Percentiles rank a stretch among this genome's conserved stretches.
Evolutionary conservation across 345 rosid species (phyloP).

Genomic region (Pistacia integerrima): DNA sequence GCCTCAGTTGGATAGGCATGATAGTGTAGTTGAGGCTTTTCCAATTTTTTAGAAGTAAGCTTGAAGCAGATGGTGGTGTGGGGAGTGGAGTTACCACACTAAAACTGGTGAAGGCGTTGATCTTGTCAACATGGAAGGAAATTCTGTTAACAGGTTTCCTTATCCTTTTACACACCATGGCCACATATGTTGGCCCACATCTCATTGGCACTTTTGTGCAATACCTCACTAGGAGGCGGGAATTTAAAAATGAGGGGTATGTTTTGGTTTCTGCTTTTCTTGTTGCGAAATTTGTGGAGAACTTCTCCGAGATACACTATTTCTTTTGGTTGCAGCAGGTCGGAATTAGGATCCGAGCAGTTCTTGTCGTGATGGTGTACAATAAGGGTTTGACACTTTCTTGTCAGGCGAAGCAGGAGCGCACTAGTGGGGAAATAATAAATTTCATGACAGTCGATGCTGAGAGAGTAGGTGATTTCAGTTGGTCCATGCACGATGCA

Average conservation of each 20-base stretch:
- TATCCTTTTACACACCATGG: constrained; percentile 37
- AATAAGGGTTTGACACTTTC: constrained; percentile 67
- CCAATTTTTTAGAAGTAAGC: constrained; percentile 42
- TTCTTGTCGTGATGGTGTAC: constrained; percentile 55
- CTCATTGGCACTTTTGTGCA: constrained; percentile 64
- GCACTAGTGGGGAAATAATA: constrained; percentile 71
- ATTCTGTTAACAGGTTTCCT: constrained; percentile 42
- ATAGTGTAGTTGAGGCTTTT: constrained; percentile 46
- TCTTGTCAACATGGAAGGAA: constrained; percentile 47
- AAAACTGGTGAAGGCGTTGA: constrained; percentile 51
- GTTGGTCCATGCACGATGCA: constrained; percentile 62
- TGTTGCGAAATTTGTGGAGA: constrained; percentile 60
- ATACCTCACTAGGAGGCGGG: constrained; percentile 49
- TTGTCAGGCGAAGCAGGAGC: constrained; percentile 50
- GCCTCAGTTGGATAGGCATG: constrained; percentile 57
- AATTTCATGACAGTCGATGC: constrained; percentile 75
- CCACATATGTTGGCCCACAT: constrained; percentile 65
- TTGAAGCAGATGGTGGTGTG: constrained; percentile 35
- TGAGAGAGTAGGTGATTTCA: constrained; percentile 53
- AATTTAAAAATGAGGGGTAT: constrained; percentile 54
- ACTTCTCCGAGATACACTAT: constrained; percentile 56
- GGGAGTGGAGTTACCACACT: constrained; percentile 41
- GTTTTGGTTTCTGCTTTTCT: constrained; percentile 54
- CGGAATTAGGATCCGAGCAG: constrained; percentile 55
- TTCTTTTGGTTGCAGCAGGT: constrained; percentile 52